Evolutionary conservation across 2,329 filamentous ascomycete species (phyloP), one percentile per base, ranked within the genome.

Genomic region (Ophiostoma populinum): DNA sequence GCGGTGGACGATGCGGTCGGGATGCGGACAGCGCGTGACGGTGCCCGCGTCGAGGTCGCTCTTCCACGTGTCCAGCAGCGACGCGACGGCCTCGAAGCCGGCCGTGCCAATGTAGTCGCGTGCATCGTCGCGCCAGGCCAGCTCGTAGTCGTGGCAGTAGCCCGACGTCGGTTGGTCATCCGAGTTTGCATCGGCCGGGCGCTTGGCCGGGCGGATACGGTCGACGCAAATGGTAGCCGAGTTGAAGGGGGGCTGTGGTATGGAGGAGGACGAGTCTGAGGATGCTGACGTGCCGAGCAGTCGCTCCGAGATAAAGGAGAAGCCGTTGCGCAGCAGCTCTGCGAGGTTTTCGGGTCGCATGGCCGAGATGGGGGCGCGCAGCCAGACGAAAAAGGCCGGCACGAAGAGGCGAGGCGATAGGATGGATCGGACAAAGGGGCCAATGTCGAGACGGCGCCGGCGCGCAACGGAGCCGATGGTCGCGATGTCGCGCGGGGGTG

Each of bases 51-150:
- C 28, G 13, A 51, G 39, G 32, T 36, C 38, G 12, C 45, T 34
- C 5, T 30, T 35, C 44, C 44, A 46, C 5, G 41, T 35, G 16
- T 19, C 27, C 21, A 45, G 21, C 4, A 50, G 45, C 6, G 24
- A 36, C 3, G 24, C 19, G 5, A 50, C 42, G 8, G 32, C 10
- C 2, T 34, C 24, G 15, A 51, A 40, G 18, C 43, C 42, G 8
- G 40, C 35, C 4, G 24, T 16, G 15, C 47, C 43, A 19, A 52
- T 47, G 34, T 46, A 44, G 3, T 42, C 42, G 16, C 34, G 40
- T 9, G 43, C 40, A 21, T 41, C 38, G 9, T 45, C 38, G 13
- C 47, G 38, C 50, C 50, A 52, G 2, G 37, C 28, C 13, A 49
- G 34, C 7, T 45, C 39, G 28, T 45, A 43, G 34, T 46, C 43